Evolutionary conservation across 2,329 filamentous ascomycete species (phyloP).

Genomic region (Nothopassalora personata): DNA sequence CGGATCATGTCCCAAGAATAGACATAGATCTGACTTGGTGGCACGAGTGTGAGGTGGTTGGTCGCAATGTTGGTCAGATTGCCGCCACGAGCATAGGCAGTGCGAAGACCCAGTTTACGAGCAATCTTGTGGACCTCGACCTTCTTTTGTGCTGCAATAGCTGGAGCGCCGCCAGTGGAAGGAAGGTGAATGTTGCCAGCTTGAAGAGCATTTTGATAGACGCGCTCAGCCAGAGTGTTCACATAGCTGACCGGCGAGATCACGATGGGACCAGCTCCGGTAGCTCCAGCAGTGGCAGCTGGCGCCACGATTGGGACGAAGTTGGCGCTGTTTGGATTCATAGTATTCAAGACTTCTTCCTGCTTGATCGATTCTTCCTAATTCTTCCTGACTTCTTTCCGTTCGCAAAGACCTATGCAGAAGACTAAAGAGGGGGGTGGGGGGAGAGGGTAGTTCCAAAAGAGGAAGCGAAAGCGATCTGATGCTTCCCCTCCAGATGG

Average conservation of each 20-base stretch:
- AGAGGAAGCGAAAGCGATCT: background rate
- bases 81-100: background rate
- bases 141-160: background rate
- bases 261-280: background rate
- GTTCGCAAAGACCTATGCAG: background rate
- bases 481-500: background rate
- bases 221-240: background rate
- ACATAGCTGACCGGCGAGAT: background rate
- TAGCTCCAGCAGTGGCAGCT: background rate
- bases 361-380: background rate
- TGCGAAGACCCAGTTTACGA: slow-evolving; percentile 1
- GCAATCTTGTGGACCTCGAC: background rate
- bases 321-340: background rate
- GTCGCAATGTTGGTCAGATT: background rate
- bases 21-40: slow-evolving; percentile 2
- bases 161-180: background rate
- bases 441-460: background rate
- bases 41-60: slow-evolving; percentile 6
- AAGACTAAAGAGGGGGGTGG: background rate
- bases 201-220: background rate
- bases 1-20: slow-evolving; percentile 4
- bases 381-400: background rate
- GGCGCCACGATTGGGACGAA: background rate
- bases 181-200: background rate
- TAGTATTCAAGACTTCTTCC: background rate